Conservation (phyloP, 352 stramenopile species). For the Globisporangium takayamanum region DNA sequence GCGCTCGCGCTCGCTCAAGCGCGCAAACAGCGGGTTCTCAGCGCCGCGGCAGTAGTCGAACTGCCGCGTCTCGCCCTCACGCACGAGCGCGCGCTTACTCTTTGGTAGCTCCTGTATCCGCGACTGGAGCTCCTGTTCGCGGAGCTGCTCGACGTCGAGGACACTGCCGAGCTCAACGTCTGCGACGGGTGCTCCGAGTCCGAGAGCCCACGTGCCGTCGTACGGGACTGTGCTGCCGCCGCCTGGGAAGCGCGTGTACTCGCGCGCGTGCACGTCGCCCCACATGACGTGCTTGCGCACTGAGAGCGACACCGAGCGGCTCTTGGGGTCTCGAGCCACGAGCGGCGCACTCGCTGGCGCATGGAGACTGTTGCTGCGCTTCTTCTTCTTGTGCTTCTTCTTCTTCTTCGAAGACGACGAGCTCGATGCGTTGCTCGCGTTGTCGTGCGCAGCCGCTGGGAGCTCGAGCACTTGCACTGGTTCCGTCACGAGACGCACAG, state of each 20-base stretch:
- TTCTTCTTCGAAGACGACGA: conserved; percentile 37
- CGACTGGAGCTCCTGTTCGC: conserved; percentile 40
- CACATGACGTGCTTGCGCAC: conserved; percentile 71
- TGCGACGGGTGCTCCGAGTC: conserved; percentile 48
- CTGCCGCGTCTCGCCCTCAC: conserved; percentile 66
- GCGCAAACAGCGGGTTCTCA: conserved; percentile 72
- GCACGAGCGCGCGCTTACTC: conserved; percentile 42
- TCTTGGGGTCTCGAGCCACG: conserved; percentile 25
- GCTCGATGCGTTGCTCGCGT: not conserved
- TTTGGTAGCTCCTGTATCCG: conserved; percentile 60
- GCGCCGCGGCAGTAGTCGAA: conserved; percentile 74
- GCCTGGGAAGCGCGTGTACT: conserved; percentile 77
- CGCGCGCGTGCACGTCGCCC: conserved; percentile 57
- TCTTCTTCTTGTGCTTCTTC: conserved; percentile 66
- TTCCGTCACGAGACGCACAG: conserved; percentile 34
- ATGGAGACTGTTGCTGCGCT: conserved; percentile 67
- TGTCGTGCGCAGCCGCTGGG: conserved; percentile 11
- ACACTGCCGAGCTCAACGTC: conserved; percentile 72
- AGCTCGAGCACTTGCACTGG: conserved; percentile 37
- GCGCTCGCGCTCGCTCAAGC: conserved; percentile 61
- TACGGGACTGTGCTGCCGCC: conserved; percentile 71
- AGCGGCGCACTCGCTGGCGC: conserved; percentile 25
- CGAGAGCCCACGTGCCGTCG: conserved; percentile 76
- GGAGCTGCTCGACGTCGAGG: conserved; percentile 51
- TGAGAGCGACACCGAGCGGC: conserved; percentile 56